phyloP scores from a whole-genome alignment of 2,329 filamentous ascomycete genomes.

The Lecanosticta acicola region DNA sequence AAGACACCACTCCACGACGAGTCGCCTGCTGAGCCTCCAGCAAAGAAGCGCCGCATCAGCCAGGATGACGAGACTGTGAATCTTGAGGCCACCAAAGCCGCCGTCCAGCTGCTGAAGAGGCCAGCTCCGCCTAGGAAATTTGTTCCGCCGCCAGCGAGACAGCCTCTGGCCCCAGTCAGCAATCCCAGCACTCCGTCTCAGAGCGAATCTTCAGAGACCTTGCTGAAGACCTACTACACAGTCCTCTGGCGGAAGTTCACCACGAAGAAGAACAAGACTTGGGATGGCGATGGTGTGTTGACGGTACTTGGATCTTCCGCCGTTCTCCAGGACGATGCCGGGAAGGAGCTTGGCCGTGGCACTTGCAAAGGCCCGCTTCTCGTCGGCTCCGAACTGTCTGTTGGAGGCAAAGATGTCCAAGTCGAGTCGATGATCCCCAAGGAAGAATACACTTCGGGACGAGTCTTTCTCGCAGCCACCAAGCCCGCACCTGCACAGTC shows the following conservation, averaged over 20 bases:
- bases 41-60: conserved; percentile 40
- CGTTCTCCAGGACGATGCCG: conserved; percentile 56
- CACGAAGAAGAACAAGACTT: conserved; percentile 69
- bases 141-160: conserved; percentile 21
- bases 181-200: conserved; percentile 21
- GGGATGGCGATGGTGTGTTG: conserved; percentile 67
- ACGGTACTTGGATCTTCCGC: conserved; percentile 53
- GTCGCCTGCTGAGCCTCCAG: conserved; percentile 29
- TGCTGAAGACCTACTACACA: conserved; percentile 37
- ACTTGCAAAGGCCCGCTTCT: conserved; percentile 53
- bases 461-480: conserved; percentile 24
- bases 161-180: conserved; percentile 27
- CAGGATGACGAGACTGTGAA: conserved; percentile 25
- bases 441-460: conserved; percentile 41
- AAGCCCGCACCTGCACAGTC: conserved; percentile 24
- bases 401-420: conserved; percentile 64
- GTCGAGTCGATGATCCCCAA: conserved; percentile 58
- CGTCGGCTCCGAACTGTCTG: conserved; percentile 55
- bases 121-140: conserved; percentile 18
- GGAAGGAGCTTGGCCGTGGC: conserved; percentile 55
- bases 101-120: conserved; percentile 31
- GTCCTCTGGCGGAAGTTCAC: conserved; percentile 60
- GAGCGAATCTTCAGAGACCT: conserved; percentile 11
- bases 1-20: conserved; percentile 1
- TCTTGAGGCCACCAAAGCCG: conserved; percentile 19